Percentiles rank a stretch among this genome's conserved stretches.
Conservation (phyloP, 495 filamentous ascomycete species). For the Tuber magnatum region DNA sequence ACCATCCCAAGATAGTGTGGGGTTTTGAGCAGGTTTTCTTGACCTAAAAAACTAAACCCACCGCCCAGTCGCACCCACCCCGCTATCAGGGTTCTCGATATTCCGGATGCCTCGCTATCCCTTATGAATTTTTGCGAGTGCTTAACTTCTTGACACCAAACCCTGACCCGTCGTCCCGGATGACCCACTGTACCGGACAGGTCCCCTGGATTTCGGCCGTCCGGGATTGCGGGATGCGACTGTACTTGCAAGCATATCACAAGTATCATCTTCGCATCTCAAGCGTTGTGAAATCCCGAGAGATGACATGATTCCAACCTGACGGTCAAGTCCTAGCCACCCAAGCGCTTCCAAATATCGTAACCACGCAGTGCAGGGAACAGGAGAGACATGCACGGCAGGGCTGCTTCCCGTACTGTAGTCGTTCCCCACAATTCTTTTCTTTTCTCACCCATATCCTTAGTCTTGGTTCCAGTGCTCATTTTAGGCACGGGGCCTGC, state of each 20-base stretch:
- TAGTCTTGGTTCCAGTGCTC: background rate
- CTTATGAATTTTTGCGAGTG: background rate
- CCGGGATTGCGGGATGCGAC: background rate
- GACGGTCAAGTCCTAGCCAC: background rate
- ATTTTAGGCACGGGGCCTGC: background rate
- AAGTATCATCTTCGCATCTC: background rate
- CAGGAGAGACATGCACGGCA: background rate
- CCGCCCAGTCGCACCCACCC: background rate
- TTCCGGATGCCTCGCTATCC: background rate
- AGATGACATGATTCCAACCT: background rate
- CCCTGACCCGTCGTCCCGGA: background rate
- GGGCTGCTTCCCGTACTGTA: background rate
- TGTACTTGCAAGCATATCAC: background rate
- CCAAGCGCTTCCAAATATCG: background rate
- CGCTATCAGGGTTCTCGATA: background rate
- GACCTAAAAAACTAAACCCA: background rate
- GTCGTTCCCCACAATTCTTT: slow-evolving; percentile 2
- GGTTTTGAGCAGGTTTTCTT: background rate
- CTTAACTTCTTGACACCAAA: background rate
- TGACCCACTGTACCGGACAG: background rate
- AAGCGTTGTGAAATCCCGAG: background rate
- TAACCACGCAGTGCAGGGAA: background rate
- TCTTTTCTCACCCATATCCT: background rate
- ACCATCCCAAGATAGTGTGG: background rate
- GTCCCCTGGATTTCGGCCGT: background rate